Percentiles rank a stretch among this genome's conserved stretches.
Evolutionary conservation across 2,329 filamentous ascomycete genomes (phyloP).

Genomic region (Dendryphion nanum): DNA sequence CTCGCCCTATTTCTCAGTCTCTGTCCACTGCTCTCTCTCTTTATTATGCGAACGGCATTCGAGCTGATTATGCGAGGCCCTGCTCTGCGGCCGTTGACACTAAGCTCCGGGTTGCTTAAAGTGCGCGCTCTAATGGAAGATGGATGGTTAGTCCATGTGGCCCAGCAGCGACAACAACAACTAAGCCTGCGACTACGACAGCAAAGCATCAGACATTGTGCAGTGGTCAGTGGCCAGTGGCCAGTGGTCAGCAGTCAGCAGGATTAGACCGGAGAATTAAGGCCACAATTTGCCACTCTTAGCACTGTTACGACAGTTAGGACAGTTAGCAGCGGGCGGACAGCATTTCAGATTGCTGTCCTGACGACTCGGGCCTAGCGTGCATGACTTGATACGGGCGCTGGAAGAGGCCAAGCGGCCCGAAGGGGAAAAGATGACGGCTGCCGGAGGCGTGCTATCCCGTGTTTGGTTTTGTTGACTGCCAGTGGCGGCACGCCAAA

Average conservation of each 20-base stretch:
- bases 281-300: background rate
- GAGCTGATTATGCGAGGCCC: too few relatives aligned
- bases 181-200: too few relatives aligned
- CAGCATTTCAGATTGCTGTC: conserved; percentile 17
- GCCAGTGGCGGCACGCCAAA: conserved; percentile 22
- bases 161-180: too few relatives aligned
- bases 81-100: too few relatives aligned
- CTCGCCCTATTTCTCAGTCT: too few relatives aligned
- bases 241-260: background rate
- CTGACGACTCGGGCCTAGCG: conserved; percentile 17
- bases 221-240: background rate
- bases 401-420: conserved; percentile 10
- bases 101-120: too few relatives aligned
- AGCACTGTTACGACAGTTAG: too few relatives aligned
- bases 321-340: background rate
- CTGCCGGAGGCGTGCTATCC: conserved; percentile 2
- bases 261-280: conserved; percentile 16
- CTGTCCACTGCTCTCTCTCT: too few relatives aligned
- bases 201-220: background rate
- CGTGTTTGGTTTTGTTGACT: conserved; percentile 6
- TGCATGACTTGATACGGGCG: conserved; percentile 10
- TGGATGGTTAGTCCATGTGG: too few relatives aligned
- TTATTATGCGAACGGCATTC: too few relatives aligned
- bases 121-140: too few relatives aligned
- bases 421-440: conserved; percentile 16